Evolutionary conservation across 1,284 basidiomycete genomes (phyloP).

Genomic region (Fomitopsis palustris): DNA sequence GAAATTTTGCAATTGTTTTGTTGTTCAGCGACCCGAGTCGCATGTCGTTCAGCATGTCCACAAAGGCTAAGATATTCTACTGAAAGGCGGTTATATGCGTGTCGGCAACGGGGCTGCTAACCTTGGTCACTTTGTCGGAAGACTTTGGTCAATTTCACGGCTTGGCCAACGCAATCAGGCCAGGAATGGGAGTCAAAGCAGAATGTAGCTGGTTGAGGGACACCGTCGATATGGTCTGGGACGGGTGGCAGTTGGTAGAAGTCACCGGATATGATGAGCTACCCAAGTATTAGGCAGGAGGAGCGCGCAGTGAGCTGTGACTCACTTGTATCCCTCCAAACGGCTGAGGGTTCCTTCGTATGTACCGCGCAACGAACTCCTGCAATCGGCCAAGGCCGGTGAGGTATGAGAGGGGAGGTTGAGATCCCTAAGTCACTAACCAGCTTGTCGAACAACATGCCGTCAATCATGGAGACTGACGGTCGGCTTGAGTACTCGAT

Average conservation of each 20-base stretch:
- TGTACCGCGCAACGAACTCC: slow-evolving; percentile 44
- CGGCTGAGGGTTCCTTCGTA: slow-evolving; percentile 46
- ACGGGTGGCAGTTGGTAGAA: slow-evolving; percentile 83
- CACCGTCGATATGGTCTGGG: slow-evolving; percentile 36
- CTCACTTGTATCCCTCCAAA: slow-evolving; percentile 75
- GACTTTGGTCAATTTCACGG: slow-evolving; percentile 34
- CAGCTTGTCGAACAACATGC: slow-evolving; percentile 63
- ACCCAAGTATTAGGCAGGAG: slow-evolving; percentile 6
- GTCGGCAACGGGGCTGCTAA: slow-evolving; percentile 14
- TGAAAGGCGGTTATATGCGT: no score
- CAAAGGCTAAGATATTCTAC: slow-evolving; percentile 40
- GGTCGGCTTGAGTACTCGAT: not conserved
- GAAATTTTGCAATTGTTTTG: slow-evolving; percentile 51
- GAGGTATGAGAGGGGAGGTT: not conserved
- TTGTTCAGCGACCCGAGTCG: slow-evolving; percentile 50
- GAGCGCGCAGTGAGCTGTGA: not conserved
- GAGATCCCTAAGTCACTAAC: slow-evolving; percentile 26
- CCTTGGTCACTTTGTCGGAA: slow-evolving; percentile 54
- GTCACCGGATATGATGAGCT: slow-evolving; percentile 77
- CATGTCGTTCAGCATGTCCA: slow-evolving; percentile 74
- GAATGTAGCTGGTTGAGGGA: slow-evolving; percentile 39
- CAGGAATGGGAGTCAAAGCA: slow-evolving; percentile 70
- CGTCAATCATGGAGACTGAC: slow-evolving; percentile 59
- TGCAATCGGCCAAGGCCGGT: slow-evolving; percentile 4
- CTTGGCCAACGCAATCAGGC: slow-evolving; percentile 40